These are phyloP conservation scores for Cymbopogon flexuosus DNA, from an alignment of 202 grass and related monocot species.

Conservation along the genomic window DNA sequence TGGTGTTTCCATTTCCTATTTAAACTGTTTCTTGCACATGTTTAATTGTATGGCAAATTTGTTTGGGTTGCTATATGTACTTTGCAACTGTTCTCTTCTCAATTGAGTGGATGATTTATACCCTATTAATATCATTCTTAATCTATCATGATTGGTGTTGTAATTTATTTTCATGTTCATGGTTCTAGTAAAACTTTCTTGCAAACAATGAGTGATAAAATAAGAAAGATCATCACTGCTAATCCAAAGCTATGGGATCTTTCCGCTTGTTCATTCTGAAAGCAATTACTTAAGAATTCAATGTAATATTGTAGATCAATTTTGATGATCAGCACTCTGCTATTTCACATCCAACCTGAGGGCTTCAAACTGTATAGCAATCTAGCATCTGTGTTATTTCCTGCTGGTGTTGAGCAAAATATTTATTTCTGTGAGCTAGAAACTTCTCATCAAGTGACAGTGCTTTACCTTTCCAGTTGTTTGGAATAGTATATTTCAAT, in stretches of 20 bases:
- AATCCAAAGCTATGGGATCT: neutral
- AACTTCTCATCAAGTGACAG: slow-evolving; percentile 1
- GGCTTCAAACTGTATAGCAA: neutral
- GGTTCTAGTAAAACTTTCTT: slow-evolving; percentile 9
- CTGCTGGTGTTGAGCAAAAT: neutral
- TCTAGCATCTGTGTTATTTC: neutral
- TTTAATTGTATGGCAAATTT: neutral
- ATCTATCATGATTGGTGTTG: neutral
- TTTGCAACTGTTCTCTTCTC: slow-evolving; percentile 27
- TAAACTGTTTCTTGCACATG: neutral
- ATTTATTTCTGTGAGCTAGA: neutral
- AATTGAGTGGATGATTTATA: neutral
- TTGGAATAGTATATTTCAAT: neutral
- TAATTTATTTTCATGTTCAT: slow-evolving; percentile 6
- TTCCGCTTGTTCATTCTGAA: slow-evolving; percentile 14
- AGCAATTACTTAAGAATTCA: neutral
- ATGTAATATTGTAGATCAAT: neutral
- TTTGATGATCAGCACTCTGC: slow-evolving; percentile 8
- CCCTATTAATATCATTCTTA: slow-evolving; percentile 5
- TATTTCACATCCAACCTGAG: slow-evolving; percentile 25
- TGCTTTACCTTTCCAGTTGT: slow-evolving; percentile 2
- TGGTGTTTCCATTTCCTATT: slow-evolving; percentile 19
- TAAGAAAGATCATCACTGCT: slow-evolving; percentile 1
- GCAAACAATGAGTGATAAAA: slow-evolving; percentile 14
- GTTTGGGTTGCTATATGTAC: slow-evolving; percentile 14